phyloP scores from a whole-genome alignment of 345 rosid species.

The Ceriops decandra region DNA sequence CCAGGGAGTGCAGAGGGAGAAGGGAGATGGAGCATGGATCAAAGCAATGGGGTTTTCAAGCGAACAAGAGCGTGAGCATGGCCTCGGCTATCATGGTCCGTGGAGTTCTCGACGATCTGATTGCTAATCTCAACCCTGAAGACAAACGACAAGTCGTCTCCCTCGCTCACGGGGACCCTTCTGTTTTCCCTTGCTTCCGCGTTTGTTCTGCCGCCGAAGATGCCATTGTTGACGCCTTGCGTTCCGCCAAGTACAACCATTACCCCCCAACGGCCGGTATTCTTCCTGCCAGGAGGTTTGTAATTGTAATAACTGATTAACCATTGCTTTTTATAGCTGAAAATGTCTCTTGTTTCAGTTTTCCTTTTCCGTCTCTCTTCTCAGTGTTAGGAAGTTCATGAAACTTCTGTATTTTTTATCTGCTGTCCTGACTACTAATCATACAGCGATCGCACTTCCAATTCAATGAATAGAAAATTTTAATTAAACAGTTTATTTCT shows the following conservation, averaged over 20 bases:
- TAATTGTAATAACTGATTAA: neutral
- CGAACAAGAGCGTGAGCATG: neutral
- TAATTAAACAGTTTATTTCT: no score
- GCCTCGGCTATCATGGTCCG: conserved; percentile 31
- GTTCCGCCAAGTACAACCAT: conserved; percentile 47
- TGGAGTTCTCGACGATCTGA: conserved; percentile 35
- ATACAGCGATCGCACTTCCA: no score
- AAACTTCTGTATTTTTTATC: no score
- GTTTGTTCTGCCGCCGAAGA: conserved; percentile 50
- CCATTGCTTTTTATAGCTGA: neutral
- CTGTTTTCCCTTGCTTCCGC: conserved; percentile 55
- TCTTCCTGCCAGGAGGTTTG: conserved; percentile 56
- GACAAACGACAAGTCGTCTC: conserved; percentile 39
- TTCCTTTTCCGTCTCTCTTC: neutral
- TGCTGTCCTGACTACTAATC: no score
- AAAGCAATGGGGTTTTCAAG: conserved; percentile 26
- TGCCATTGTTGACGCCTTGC: conserved; percentile 45
- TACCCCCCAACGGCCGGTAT: conserved; percentile 50
- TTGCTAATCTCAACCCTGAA: conserved; percentile 37
- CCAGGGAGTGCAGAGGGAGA: neutral
- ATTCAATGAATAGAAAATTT: no score
- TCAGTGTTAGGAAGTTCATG: no score
- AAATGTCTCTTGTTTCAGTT: neutral
- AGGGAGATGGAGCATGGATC: conserved; percentile 14
- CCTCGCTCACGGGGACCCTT: conserved; percentile 76